Evolutionary conservation across 78 protist species (phyloP).

Genomic region (Speleostelium caveatum): DNA sequence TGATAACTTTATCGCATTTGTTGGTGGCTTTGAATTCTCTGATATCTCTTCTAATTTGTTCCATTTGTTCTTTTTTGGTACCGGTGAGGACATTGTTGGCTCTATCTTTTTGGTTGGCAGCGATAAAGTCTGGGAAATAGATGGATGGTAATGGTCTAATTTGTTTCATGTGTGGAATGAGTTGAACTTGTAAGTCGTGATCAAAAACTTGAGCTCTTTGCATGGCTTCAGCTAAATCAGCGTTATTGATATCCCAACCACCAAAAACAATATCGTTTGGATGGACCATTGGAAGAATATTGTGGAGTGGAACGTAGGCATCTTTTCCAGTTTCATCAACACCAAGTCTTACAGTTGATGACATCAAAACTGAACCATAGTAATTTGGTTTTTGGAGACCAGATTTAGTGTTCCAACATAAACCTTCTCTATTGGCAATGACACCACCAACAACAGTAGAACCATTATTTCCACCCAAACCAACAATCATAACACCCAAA

Average conservation of each 20-base stretch:
- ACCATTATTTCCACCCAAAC: slow-evolving; percentile 99
- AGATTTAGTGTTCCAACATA: slow-evolving; percentile 93
- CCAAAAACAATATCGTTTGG: slow-evolving; percentile 98
- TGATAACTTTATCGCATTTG: slow-evolving; percentile 93
- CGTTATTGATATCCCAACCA: slow-evolving; percentile 99
- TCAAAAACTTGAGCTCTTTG: slow-evolving; percentile 97
- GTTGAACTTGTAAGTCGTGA: slow-evolving; percentile 93
- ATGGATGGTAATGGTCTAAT: slow-evolving; percentile 96
- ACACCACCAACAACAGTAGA: slow-evolving; percentile 96
- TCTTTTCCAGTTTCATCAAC: slow-evolving; percentile 82
- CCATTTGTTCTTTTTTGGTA: slow-evolving; percentile 92
- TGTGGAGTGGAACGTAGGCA: slow-evolving; percentile 90
- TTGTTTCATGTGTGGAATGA: slow-evolving; percentile 89
- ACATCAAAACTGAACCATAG: slow-evolving; percentile 97
- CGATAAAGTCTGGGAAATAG: slow-evolving; percentile 98
- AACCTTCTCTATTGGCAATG: slow-evolving; percentile 95
- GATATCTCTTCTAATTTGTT: slow-evolving; percentile 95
- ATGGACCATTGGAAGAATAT: slow-evolving; percentile 98
- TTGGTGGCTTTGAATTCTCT: slow-evolving; percentile 95
- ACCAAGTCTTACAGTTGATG: slow-evolving; percentile 94
- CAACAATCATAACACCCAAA: slow-evolving; percentile 95
- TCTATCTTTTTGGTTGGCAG: slow-evolving; percentile 98
- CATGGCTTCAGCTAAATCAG: slow-evolving; percentile 97
- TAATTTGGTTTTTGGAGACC: slow-evolving; percentile 96
- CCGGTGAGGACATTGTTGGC: slow-evolving; percentile 97